These are phyloP conservation scores for Turnera subulata DNA, from an alignment of 345 rosid species.

Conservation along the genomic window DNA sequence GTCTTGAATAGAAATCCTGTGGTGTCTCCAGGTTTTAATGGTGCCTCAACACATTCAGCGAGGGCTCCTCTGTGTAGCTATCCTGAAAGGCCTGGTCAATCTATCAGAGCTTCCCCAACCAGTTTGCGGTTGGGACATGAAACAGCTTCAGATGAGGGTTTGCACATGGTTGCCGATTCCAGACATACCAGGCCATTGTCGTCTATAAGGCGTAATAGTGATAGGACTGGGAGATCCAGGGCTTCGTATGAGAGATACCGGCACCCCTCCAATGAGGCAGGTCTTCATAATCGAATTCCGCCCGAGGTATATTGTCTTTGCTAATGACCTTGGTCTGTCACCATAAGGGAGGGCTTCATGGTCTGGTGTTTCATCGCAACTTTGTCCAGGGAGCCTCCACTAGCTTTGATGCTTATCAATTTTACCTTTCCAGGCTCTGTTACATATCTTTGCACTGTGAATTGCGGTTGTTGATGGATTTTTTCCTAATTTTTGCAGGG, in stretches of 20 bases:
- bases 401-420: too few species aligned
- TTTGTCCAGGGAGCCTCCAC: too few species aligned
- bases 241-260: conserved; percentile 55
- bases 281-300: conserved; percentile 46
- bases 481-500: conserved; percentile 50
- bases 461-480: too few species aligned
- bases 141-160: conserved; percentile 47
- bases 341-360: too few species aligned
- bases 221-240: conserved; percentile 66
- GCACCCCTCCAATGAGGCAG: conserved; percentile 44
- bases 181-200: conserved; percentile 58
- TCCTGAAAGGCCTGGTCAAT: conserved; percentile 58
- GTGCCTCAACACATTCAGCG: conserved; percentile 41
- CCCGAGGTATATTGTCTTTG: conserved; percentile 48
- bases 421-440: too few species aligned
- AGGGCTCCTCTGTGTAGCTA: conserved; percentile 45
- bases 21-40: conserved; percentile 44
- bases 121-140: conserved; percentile 44
- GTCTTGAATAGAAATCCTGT: conserved; percentile 42
- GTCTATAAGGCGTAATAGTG: conserved; percentile 49
- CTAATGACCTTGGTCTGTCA: too few species aligned
- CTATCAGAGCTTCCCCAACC: conserved; percentile 62
- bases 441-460: too few species aligned
- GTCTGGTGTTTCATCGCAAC: too few species aligned
- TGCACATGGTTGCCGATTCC: conserved; percentile 52